Conservation (phyloP, 805 yeast species). For the Teunomyces gatunensis region DNA sequence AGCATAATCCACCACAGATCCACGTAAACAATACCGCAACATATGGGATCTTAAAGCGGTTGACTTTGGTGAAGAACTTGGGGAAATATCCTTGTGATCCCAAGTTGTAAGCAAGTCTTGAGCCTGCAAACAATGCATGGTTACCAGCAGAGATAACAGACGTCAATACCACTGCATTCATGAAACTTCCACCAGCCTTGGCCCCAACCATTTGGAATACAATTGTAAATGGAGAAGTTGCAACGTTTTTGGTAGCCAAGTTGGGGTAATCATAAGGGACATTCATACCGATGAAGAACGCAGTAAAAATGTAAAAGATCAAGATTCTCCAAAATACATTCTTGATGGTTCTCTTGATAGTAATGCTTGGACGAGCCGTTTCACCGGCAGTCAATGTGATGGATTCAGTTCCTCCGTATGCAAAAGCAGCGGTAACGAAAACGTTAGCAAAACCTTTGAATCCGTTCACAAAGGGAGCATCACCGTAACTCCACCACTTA, state of each 20-base stretch:
- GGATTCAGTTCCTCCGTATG: slow-evolving; percentile 49
- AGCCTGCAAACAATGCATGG: slow-evolving; percentile 51
- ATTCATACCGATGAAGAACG: slow-evolving; percentile 42
- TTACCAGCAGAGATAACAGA: slow-evolving; percentile 56
- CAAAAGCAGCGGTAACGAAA: slow-evolving; percentile 52
- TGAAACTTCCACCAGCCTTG: slow-evolving; percentile 39
- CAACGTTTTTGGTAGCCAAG: slow-evolving; percentile 24
- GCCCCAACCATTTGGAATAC: slow-evolving; percentile 44
- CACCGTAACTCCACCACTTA: slow-evolving; percentile 46
- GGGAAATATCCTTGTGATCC: slow-evolving; percentile 50
- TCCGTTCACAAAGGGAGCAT: slow-evolving; percentile 52
- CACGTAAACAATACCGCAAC: slow-evolving; percentile 51
- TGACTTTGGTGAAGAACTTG: slow-evolving; percentile 39
- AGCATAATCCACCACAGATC: slow-evolving; percentile 55
- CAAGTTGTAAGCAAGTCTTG: slow-evolving; percentile 48
- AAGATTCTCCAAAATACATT: slow-evolving; percentile 32
- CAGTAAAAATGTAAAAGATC: slow-evolving; percentile 35
- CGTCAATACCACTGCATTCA: slow-evolving; percentile 56
- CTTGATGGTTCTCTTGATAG: slow-evolving; percentile 30
- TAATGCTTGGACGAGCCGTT: slow-evolving; percentile 27
- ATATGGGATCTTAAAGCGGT: slow-evolving; percentile 46
- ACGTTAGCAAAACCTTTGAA: slow-evolving; percentile 50
- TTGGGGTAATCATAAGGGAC: slow-evolving; percentile 38
- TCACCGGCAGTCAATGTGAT: slow-evolving; percentile 36
- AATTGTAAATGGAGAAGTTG: slow-evolving; percentile 42